Evolutionary conservation across 495 filamentous ascomycete genomes (phyloP), one percentile per base, ranked within the genome.

Genomic region (Darksidea phi): DNA sequence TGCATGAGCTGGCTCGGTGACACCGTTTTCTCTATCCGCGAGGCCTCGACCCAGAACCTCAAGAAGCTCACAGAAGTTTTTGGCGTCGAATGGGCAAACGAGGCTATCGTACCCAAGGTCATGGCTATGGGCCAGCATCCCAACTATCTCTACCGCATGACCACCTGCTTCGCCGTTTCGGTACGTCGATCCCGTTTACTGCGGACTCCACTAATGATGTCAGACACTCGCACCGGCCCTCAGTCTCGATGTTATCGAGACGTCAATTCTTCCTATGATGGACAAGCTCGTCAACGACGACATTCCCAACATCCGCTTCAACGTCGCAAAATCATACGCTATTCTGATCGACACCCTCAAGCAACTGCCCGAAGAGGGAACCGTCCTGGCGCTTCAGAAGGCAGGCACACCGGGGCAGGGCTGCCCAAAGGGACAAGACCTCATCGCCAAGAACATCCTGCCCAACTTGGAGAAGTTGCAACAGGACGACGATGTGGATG

Each of bases 1-100:
- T 98, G 94, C 80, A 98, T 98, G 94, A 88, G 89, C 59, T 98
- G 94, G 94, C 82, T 98, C n/a, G 95, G 95, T 24, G 94, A 98
- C 69, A 97, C 94, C 0, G 94, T 98, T 62, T 98, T 96, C 78
- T 96, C 92, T 11, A 98, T 98, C 70, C 85, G 94, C 59, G 94
- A 98, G 74, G 94, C 94, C 21, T 94, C 93, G 23, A 98, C 94
- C 24, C 89, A 91, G 69, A 98, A 98, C 73, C 76, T 98, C 54
- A 95, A 93, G 81, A 97, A 97, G 80, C 82, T 98, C 37, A 98
- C 94, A 12, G 95, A 97, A 73, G 94, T 98, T 0, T 98, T 98
- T 70, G 94, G 94, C 13, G 92, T 97, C 15, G 90, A 95, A 50
- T 98, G 94, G 94, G 92, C 94, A n/a, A 91, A 86, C 75, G 88